Evolutionary conservation across 2,329 filamentous ascomycete species (phyloP).

Genomic region (Penicillium sp.): DNA sequence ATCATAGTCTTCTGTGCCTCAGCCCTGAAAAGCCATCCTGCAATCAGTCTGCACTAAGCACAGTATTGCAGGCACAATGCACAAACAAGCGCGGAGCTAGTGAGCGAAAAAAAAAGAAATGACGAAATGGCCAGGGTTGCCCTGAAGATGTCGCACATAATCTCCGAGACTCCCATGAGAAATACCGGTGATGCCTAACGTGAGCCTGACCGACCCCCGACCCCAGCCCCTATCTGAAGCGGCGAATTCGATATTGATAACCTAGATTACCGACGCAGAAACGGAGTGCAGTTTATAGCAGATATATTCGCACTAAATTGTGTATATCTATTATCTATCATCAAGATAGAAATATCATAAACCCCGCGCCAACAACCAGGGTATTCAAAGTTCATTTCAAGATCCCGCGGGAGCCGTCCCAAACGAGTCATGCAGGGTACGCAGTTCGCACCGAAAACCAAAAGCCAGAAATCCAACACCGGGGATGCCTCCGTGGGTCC

Average conservation of each 20-base stretch:
- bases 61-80: too few species aligned
- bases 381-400: slow-evolving; percentile 34
- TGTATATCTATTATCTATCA: slow-evolving; percentile 22
- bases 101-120: neutral
- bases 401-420: slow-evolving; percentile 17
- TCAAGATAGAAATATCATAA: slow-evolving; percentile 16
- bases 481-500: slow-evolving; percentile 13
- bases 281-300: neutral
- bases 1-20: too few species aligned
- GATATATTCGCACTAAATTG: slow-evolving; percentile 7
- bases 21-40: too few species aligned
- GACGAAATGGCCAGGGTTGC: neutral
- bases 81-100: neutral
- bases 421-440: slow-evolving; percentile 16
- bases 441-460: slow-evolving; percentile 4
- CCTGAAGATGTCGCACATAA: neutral
- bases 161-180: neutral
- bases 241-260: neutral
- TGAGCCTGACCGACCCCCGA: neutral
- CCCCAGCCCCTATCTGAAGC: neutral
- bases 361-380: slow-evolving; percentile 27
- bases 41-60: too few species aligned
- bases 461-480: slow-evolving; percentile 17
- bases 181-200: neutral
- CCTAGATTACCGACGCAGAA: neutral